Evolutionary conservation across 768 basidiomycete species (phyloP), one percentile per base, ranked within the genome.

Genomic region (Lactifluus hygrophoroides): DNA sequence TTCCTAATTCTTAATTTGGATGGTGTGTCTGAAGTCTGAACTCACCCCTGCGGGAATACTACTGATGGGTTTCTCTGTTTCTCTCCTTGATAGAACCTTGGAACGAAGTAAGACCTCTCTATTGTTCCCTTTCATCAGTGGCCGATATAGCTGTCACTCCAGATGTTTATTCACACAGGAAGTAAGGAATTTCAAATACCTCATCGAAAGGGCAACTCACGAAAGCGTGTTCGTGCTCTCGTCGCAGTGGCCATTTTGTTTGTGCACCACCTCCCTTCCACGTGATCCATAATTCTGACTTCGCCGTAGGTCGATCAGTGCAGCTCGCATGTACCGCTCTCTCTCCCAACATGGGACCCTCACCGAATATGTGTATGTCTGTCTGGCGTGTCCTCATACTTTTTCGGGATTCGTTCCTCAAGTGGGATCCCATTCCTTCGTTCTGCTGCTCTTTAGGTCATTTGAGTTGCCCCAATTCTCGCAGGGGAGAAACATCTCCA

Each of bases 251-350:
- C n/a, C n/a, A n/a, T n/a, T n/a, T n/a, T n/a, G n/a, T n/a, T n/a
- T n/a, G n/a, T n/a, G n/a, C n/a, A n/a, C n/a, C n/a, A n/a, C n/a
- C n/a, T n/a, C 14, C 23, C 38, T 8, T 42, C 17, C 17, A 10
- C 35, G 9, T 16, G 16, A 13, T n/a, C 14, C 3, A 11, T 45
- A n/a, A 8, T 46, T 44, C 52, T 46, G 37, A 51, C 57, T 8
- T 14, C 14, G 9, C 21, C 7, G 19, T 34, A 58, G 57, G 44
- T 40, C 44, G 19, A 58, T 58, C 28, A 35, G 44, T 21, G 35
- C 57, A 21, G 27, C 57, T 34, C 57, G 57, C 37, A 58, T 58
- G 57, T 58, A 58, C 28, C 57, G 57, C 16, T 32, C 44, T 32
- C 21, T 58, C 19, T 52, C 35, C 16, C 13, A 45, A 16, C 25